Base-by-base conservation (phyloP, 805 yeast genomes). In the Candida lessepsii region DNA sequence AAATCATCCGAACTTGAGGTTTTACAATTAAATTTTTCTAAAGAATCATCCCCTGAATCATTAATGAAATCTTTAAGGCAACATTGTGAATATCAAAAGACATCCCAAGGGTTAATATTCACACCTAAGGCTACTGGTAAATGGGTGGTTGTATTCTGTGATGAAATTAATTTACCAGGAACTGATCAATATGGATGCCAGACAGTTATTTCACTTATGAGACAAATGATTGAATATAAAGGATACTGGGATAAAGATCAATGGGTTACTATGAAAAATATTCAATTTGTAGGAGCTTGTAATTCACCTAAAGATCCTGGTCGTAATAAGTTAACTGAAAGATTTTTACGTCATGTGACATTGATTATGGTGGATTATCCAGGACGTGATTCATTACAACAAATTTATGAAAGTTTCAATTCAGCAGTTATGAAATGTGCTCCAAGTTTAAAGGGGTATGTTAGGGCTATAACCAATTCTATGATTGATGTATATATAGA, bases 281-380 rank as follows among this genome's bases (percentile, higher is more conserved):
- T 91, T 19, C 95, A 85, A 53, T 72, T 91, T 62, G 93, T 89
- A n/a, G 97, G 95, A 7, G 97, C 98, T 0, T 91, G 98, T 58
- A 91, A 91, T 53, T 93, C 96, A 1, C 82, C 96, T 0, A 71
- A 81, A 0, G 95, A 86, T 58, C 76, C 80, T 3, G 96, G 96
- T 0, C 71, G 98, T 45, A 65, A 73, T 9, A 56, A 55, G 2
- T 54, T 91, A 16, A 65, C 80, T 1, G 53, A 65, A 8, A 63
- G 96, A 30, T 82, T 90, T 49, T 58, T 85, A 33, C 69, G 95
- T 5, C 90, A 82, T 51, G 67, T 77, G 2, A 61, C 83, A 1
- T 66, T 87, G 5, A 48, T 91, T 0, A 75, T 79, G 76, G 84
- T 90, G 4, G 95, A 83, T 46, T 83, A 90, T 53, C 97, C 98